A percentile compares a stretch with the other conserved stretches of the same genome.
Evolutionary conservation across 2,329 filamentous ascomycete genomes (phyloP).

Genomic region (Decorospora gaudefroyi): DNA sequence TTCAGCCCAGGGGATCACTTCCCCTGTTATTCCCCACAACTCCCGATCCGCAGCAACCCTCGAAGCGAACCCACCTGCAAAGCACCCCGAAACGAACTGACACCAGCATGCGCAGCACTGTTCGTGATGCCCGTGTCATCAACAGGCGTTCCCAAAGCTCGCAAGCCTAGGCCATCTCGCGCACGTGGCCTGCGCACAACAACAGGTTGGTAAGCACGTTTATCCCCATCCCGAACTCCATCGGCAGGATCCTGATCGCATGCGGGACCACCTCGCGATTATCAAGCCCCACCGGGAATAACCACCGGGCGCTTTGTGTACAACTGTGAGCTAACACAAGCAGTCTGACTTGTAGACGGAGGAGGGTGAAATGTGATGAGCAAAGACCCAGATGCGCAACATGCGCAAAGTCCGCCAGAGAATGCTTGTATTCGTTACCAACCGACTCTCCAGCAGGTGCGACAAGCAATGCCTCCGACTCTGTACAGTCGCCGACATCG

Average conservation of each 20-base stretch:
- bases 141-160: slow-evolving; percentile 36
- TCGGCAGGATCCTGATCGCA: no score
- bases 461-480: slow-evolving; percentile 19
- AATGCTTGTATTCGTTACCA: slow-evolving; percentile 48
- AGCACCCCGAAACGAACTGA: slow-evolving; percentile 35
- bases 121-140: slow-evolving; percentile 35
- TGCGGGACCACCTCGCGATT: no score
- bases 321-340: slow-evolving; percentile 14
- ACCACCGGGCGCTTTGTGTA: not conserved
- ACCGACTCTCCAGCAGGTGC: slow-evolving; percentile 12
- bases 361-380: slow-evolving; percentile 60
- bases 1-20: no score
- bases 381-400: slow-evolving; percentile 51
- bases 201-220: slow-evolving; percentile 52
- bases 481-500: slow-evolving; percentile 15
- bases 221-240: no score
- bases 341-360: slow-evolving; percentile 52
- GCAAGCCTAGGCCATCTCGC: slow-evolving; percentile 50
- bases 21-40: slow-evolving; percentile 13
- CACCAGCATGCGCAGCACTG: slow-evolving; percentile 28
- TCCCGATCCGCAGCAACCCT: slow-evolving; percentile 13
- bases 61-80: slow-evolving; percentile 29
- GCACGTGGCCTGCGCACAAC: slow-evolving; percentile 52
- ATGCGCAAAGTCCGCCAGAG: slow-evolving; percentile 52
- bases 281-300: not conserved